A percentile compares a stretch with the other conserved stretches of the same genome.
These are phyloP conservation scores for Trypanosomatidae sp. DNA, from an alignment of 208 protist species.

Conservation along the genomic window DNA sequence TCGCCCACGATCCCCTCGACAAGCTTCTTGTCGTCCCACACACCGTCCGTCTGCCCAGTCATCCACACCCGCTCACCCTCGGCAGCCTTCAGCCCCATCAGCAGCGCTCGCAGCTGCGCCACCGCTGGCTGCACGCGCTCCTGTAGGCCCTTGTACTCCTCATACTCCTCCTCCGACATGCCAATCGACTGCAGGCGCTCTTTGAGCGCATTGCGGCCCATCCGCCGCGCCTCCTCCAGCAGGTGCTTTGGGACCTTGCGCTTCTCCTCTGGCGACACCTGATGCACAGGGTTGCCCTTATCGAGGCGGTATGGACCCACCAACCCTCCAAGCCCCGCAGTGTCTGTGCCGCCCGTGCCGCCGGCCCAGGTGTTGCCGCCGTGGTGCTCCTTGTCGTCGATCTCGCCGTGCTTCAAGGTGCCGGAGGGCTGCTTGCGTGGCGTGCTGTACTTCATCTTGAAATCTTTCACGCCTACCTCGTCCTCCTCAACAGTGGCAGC, in stretches of 20 bases:
- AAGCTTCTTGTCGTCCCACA: constrained; percentile 92
- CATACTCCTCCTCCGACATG: constrained; percentile 73
- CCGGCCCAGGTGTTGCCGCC: constrained; percentile 93
- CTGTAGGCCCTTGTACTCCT: constrained; percentile 56
- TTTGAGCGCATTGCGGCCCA: constrained; percentile 74
- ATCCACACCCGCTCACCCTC: constrained; percentile 89
- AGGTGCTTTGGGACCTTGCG: constrained; percentile 75
- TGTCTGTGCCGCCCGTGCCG: constrained; percentile 88
- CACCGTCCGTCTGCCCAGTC: constrained; percentile 85
- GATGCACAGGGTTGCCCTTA: constrained; percentile 83
- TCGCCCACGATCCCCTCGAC: constrained; percentile 93
- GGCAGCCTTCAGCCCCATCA: constrained; percentile 77
- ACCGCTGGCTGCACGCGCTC: constrained; percentile 64
- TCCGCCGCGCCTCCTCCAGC: constrained; percentile 72
- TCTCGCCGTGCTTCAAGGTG: constrained; percentile 88
- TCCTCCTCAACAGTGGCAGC: constrained; percentile 22
- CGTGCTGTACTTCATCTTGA: constrained; percentile 74
- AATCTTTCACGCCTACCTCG: constrained; percentile 30
- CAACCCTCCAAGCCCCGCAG: constrained; percentile 81
- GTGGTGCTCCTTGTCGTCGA: constrained; percentile 90
- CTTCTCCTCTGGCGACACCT: constrained; percentile 90
- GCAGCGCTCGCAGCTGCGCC: constrained; percentile 62
- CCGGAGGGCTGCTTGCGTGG: constrained; percentile 70
- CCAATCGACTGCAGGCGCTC: constrained; percentile 72
- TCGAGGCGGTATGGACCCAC: constrained; percentile 91